Base-by-base conservation (phyloP, 1,284 basidiomycete genomes). In the Pseudozyma tsukubaensis region DNA sequence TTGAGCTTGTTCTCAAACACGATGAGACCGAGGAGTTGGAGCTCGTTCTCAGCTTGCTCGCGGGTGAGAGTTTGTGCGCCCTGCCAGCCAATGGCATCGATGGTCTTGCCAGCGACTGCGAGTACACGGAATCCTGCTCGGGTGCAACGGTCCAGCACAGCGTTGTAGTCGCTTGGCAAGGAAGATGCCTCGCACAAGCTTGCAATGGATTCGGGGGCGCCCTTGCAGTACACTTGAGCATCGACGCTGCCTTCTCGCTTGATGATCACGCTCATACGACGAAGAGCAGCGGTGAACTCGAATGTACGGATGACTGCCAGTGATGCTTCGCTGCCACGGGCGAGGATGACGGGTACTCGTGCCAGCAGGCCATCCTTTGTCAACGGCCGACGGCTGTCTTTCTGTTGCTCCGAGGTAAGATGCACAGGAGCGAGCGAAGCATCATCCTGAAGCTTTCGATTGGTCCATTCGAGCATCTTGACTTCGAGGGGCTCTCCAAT, bases 1-100 rank as follows among this genome's bases (percentile, higher is more conserved):
- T 99, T 99, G 72, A 99, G 88, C 86, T 97, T 94, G 87, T 99
- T 99, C 85, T 99, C 97, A 82, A 99, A 99, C 60, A 99, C 95
- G 83, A 99, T 92, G 48, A 99, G 87, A 7, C 97, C 97, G 13
- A 99, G 89, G 87, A 99, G 99, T 51, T 91, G 91, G 10, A 99
- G 87, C 42, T 90, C 90, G 13, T 91, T 92, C 85, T 99, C 97
- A n/a, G 94, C 96, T 86, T 96, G 93, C 83, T 98, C 96, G 36
- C 96, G 89, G 85, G 93, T 94, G 90, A 99, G 92, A 51, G 93
- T 90, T 85, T 99, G 97, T 1, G 97, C 97, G 84, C 92, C 98
- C 73, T 99, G 89, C 97, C 97, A 99, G 4, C 95, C 93, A 66
- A 99, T 86, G 6, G 92, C 91, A 45, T 97, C 92, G 71, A 99